Conservation (phyloP, 148 eudicot genomes). For the Dysphania ambrosioides region DNA sequence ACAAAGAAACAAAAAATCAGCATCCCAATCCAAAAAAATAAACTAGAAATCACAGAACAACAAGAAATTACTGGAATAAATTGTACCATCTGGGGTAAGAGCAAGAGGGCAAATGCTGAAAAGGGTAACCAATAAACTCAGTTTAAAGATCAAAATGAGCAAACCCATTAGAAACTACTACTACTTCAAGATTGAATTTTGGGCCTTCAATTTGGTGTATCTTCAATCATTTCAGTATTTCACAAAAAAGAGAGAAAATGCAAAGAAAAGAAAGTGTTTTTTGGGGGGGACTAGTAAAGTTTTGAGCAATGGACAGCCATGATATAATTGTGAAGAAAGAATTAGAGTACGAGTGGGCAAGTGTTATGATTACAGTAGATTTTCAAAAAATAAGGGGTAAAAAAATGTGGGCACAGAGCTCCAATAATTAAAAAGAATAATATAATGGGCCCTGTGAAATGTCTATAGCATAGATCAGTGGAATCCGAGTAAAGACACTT, state of each 20-base stretch:
- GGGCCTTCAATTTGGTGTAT: neutral
- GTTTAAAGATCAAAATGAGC: conserved; percentile 35
- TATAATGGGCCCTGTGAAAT: too few relatives aligned
- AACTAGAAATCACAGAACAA: neutral
- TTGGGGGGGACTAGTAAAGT: conserved; percentile 7
- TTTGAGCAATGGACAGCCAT: conserved; percentile 26
- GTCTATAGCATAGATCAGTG: conserved; percentile 7
- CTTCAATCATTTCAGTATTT: neutral
- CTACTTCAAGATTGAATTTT: conserved; percentile 26
- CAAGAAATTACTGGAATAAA: neutral
- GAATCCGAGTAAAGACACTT: neutral
- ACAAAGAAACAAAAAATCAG: neutral
- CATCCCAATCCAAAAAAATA: neutral
- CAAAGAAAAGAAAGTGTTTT: neutral
- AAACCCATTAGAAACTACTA: conserved; percentile 44
- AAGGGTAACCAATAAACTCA: conserved; percentile 43
- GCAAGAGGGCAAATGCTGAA: conserved; percentile 55
- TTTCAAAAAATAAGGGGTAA: neutral
- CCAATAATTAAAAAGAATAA: too few relatives aligned
- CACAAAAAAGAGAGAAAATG: neutral
- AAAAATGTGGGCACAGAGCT: neutral
- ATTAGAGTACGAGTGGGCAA: conserved; percentile 14
- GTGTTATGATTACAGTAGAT: conserved; percentile 19
- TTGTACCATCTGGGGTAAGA: conserved; percentile 82
- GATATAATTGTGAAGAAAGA: conserved; percentile 24